These are phyloP conservation scores for Papiliotrema fonsecae DNA, from an alignment of 1,284 basidiomycete species.

Conservation along the genomic window DNA sequence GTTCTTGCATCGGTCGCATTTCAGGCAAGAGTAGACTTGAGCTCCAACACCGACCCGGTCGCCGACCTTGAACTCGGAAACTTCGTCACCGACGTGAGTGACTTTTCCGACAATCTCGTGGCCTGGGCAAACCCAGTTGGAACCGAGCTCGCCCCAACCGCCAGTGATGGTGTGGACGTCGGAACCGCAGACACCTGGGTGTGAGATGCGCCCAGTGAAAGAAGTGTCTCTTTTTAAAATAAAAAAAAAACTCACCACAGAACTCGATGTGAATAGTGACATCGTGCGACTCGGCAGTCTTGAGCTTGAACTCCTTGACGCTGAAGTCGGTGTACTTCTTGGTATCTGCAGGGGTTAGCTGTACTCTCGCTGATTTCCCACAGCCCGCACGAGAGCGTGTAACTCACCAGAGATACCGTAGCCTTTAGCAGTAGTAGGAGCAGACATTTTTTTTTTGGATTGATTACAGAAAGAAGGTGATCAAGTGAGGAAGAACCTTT, in stretches of 20 bases:
- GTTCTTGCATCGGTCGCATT: conserved; percentile 56
- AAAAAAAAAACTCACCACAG: conserved; percentile 15
- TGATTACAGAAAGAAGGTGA: background rate
- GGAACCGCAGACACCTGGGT: conserved; percentile 34
- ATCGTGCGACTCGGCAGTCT: conserved; percentile 27
- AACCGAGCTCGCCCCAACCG: conserved; percentile 52
- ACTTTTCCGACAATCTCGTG: conserved; percentile 64
- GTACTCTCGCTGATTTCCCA: background rate
- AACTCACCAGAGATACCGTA: conserved; percentile 32
- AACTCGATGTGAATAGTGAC: conserved; percentile 71
- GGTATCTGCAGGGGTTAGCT: conserved; percentile 17
- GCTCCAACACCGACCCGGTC: conserved; percentile 64
- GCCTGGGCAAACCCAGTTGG: conserved; percentile 44
- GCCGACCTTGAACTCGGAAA: conserved; percentile 58
- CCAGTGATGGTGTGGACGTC: conserved; percentile 56
- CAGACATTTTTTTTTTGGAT: background rate
- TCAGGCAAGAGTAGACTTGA: conserved; percentile 54
- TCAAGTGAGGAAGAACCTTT: no score
- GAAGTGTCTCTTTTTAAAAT: no score
- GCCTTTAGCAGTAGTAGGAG: conserved; percentile 20
- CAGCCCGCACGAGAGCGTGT: background rate
- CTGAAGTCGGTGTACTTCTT: conserved; percentile 34
- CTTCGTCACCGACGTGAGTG: conserved; percentile 55
- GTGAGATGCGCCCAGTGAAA: background rate
- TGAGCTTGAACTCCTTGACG: conserved; percentile 31